Percentiles rank a stretch among this genome's conserved stretches.
Evolutionary conservation across 129 eudicot species (phyloP).

Genomic region (Apium graveolens): DNA sequence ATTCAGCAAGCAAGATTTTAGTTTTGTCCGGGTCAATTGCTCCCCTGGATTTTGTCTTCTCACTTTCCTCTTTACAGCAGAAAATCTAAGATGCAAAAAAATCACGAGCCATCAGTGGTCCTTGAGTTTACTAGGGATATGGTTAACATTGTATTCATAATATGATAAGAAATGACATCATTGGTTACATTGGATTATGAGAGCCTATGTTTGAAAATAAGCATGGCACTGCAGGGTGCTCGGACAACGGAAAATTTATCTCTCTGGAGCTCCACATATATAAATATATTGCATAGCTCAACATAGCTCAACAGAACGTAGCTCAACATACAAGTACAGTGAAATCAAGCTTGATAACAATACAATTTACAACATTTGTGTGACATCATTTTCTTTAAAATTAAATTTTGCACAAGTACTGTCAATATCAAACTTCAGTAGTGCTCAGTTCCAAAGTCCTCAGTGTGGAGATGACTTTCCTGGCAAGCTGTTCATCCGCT

Average conservation of each 20-base stretch:
- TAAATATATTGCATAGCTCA: too few relatives aligned
- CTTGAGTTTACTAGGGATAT: too few relatives aligned
- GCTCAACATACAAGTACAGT: not conserved
- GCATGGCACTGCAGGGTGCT: too few relatives aligned
- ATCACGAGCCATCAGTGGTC: not conserved
- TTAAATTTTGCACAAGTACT: not conserved
- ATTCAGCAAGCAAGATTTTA: not conserved
- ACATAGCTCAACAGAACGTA: not conserved
- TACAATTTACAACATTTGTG: not conserved
- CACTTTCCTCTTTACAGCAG: not conserved
- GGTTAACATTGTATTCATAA: too few relatives aligned
- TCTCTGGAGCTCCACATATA: too few relatives aligned
- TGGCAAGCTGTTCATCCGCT: conserved; percentile 47
- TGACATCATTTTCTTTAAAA: not conserved
- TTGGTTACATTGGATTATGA: too few relatives aligned
- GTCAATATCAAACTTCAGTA: not conserved
- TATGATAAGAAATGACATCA: too few relatives aligned
- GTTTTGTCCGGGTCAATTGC: not conserved
- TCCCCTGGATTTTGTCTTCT: not conserved
- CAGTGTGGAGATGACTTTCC: conserved; percentile 47
- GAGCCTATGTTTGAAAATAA: too few relatives aligned
- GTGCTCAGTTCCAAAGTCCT: conserved; percentile 29
- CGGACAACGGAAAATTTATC: too few relatives aligned
- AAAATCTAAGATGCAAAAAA: not conserved
- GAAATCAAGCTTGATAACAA: not conserved